These are phyloP conservation scores for Didymella segeticola DNA, from an alignment of 2,329 filamentous ascomycete genomes.

Conservation along the genomic window DNA sequence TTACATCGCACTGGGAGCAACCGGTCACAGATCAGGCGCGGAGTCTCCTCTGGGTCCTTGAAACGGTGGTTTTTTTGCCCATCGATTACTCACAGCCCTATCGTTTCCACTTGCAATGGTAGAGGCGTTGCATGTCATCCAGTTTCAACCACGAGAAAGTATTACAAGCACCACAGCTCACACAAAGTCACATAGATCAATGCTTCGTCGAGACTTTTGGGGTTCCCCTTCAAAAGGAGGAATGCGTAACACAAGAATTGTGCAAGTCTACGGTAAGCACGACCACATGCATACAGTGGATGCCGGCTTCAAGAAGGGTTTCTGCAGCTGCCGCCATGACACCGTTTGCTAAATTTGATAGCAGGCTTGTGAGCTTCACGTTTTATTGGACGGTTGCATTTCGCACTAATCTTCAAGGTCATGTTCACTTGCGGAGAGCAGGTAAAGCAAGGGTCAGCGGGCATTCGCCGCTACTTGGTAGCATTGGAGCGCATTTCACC, in stretches of 20 bases:
- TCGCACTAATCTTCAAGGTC: not conserved
- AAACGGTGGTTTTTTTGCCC: too few relatives aligned
- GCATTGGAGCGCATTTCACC: constrained; percentile 18
- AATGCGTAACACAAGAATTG: not conserved
- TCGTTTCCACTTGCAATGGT: too few relatives aligned
- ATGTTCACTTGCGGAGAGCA: not conserved
- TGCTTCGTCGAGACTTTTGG: not conserved
- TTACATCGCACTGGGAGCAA: not conserved
- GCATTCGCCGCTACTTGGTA: constrained; percentile 6
- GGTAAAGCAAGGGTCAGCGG: constrained; percentile 9
- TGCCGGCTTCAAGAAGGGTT: not conserved
- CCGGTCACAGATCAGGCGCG: too few relatives aligned
- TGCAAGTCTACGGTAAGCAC: not conserved
- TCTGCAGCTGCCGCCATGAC: not conserved
- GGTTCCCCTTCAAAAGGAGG: not conserved
- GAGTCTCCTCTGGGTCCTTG: too few relatives aligned
- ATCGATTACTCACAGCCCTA: too few relatives aligned
- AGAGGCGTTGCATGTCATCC: too few relatives aligned
- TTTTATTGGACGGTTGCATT: not conserved
- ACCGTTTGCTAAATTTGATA: not conserved
- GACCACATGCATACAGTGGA: not conserved
- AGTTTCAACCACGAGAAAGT: too few relatives aligned
- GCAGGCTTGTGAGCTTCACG: not conserved
- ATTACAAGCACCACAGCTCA: not conserved
- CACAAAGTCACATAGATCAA: not conserved